Conservation (phyloP, 495 filamentous ascomycete species). For the Pyrenula aspistea region DNA sequence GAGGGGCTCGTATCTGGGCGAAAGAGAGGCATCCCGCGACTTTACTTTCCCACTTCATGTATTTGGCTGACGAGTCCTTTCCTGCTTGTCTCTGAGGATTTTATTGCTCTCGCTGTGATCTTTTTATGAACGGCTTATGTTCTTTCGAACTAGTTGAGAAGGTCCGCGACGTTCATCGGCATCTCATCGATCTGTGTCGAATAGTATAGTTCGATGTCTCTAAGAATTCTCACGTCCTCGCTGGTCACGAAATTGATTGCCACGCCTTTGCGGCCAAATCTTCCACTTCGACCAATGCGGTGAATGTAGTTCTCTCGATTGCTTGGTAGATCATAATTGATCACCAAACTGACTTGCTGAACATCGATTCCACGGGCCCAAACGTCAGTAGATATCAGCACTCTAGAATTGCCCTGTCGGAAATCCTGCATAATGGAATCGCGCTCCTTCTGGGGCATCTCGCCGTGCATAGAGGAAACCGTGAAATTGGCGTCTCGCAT, state of each 20-base stretch:
- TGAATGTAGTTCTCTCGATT: slow-evolving; percentile 99
- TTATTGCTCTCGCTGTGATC: no score
- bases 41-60: no score
- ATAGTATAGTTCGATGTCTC: slow-evolving; percentile 78
- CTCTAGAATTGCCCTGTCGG: slow-evolving; percentile 91
- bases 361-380: slow-evolving; percentile 98
- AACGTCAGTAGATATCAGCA: slow-evolving; percentile 94
- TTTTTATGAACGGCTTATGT: no score
- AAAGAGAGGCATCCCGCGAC: no score
- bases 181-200: slow-evolving; percentile 53
- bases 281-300: slow-evolving; percentile 94
- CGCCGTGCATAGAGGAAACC: slow-evolving; percentile 97
- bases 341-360: slow-evolving; percentile 97
- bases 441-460: slow-evolving; percentile 95
- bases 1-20: no score
- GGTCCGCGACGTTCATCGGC: slow-evolving; percentile 49
- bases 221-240: slow-evolving; percentile 98
- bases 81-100: no score
- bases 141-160: slow-evolving; percentile 9
- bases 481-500: slow-evolving; percentile 96
- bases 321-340: slow-evolving; percentile 97
- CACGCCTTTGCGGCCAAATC: slow-evolving; percentile 99
- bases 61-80: no score
- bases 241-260: slow-evolving; percentile 99
- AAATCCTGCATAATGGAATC: slow-evolving; percentile 99